Percentiles rank a stretch among this genome's conserved stretches.
Conservation (phyloP, 352 stramenopile species). For the Phytophthora litchii region DNA sequence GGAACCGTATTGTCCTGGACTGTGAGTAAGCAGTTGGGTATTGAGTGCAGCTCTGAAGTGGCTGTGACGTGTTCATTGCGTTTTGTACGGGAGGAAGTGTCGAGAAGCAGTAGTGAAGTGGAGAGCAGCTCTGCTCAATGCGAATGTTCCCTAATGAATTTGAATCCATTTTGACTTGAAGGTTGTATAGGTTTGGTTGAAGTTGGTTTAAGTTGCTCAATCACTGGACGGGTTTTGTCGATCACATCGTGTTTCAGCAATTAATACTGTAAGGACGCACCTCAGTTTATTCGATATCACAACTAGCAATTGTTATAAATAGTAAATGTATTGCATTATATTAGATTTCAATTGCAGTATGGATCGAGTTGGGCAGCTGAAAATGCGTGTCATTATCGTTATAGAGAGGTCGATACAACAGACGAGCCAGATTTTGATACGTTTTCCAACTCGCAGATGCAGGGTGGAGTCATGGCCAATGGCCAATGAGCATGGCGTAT, state of each 20-base stretch:
- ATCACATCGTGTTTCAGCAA: background rate
- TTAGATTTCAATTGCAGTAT: too few relatives aligned
- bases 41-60: constrained; percentile 8
- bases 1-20: constrained; percentile 52
- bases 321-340: too few relatives aligned
- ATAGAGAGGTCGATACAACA: background rate
- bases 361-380: background rate
- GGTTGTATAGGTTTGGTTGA: constrained; percentile 16
- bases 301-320: too few relatives aligned
- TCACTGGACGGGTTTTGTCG: too few relatives aligned
- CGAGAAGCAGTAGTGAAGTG: constrained; percentile 34
- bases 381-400: constrained; percentile 2
- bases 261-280: constrained; percentile 16
- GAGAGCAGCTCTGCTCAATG: constrained; percentile 26
- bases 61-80: constrained; percentile 16
- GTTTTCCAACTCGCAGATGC: constrained; percentile 6
- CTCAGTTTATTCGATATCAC: background rate
- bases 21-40: constrained; percentile 11
- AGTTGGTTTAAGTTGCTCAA: constrained; percentile 20
- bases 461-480: constrained; percentile 24
- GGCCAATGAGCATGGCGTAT: constrained; percentile 1
- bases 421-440: constrained; percentile 1
- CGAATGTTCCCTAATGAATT: constrained; percentile 16
- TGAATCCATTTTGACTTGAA: constrained; percentile 20
- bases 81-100: constrained; percentile 12